A percentile compares a stretch with the other conserved stretches of the same genome.
Evolutionary conservation across 2,329 filamentous ascomycete genomes (phyloP).

Genomic region (Aulographum hederae): DNA sequence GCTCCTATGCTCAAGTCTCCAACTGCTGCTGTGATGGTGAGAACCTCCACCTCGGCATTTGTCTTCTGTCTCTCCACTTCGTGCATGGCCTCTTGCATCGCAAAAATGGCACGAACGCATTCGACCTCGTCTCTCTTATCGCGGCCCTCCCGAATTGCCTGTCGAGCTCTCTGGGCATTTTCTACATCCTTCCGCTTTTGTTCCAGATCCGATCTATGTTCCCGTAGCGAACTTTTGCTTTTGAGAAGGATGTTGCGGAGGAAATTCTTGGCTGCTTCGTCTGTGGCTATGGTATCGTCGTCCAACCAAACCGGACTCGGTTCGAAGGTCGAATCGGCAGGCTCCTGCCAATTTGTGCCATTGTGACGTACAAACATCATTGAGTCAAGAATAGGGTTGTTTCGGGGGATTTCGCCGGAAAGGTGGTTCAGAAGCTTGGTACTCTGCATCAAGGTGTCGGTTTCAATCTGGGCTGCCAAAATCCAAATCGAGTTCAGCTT

Average conservation of each 20-base stretch:
- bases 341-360: conserved; percentile 59
- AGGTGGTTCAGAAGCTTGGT: conserved; percentile 55
- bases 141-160: conserved; percentile 61
- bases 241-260: conserved; percentile 82
- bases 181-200: conserved; percentile 78
- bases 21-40: conserved; percentile 77
- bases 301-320: conserved; percentile 96
- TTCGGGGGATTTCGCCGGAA: conserved; percentile 65
- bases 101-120: conserved; percentile 66
- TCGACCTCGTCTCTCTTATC: conserved; percentile 82
- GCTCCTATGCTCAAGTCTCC: conserved; percentile 86
- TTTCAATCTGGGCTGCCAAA: conserved; percentile 61
- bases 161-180: conserved; percentile 50
- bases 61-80: conserved; percentile 67
- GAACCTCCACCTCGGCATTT: conserved; percentile 81
- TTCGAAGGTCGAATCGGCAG: conserved; percentile 70
- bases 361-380: conserved; percentile 98
- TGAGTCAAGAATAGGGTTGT: conserved; percentile 76
- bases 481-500: conserved; percentile 80
- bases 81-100: conserved; percentile 69
- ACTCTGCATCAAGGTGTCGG: conserved; percentile 57
- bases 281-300: conserved; percentile 67
- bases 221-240: conserved; percentile 67
- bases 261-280: conserved; percentile 77
- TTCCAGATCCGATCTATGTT: conserved; percentile 67